phyloP scores from a whole-genome alignment of 495 filamentous ascomycete species.

The Hypomontagnella submonticulosa region DNA sequence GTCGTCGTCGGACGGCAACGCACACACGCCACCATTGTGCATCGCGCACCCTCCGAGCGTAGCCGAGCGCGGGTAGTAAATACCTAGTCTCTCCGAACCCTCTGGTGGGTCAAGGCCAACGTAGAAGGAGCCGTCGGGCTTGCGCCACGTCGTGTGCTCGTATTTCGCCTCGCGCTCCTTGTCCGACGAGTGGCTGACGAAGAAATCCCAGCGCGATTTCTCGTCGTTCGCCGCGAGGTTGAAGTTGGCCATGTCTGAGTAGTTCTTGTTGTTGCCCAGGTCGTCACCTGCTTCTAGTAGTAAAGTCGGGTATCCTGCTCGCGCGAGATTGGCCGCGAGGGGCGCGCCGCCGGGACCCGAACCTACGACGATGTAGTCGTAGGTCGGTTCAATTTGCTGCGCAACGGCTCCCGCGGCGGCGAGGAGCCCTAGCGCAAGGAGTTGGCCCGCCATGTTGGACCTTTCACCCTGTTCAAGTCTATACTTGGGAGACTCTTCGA shows the following conservation, averaged over 20 bases:
- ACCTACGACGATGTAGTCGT: conserved; percentile 76
- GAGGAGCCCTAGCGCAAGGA: conserved; percentile 42
- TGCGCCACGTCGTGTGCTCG: conserved; percentile 57
- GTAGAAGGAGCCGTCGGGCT: conserved; percentile 58
- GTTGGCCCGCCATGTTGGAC: conserved; percentile 32
- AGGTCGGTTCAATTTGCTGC: conserved; percentile 46
- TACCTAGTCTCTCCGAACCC: conserved; percentile 56
- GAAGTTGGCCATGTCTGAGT: conserved; percentile 54
- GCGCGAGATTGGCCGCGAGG: conserved; percentile 68
- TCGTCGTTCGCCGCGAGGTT: conserved; percentile 59
- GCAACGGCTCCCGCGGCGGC: conserved; percentile 44
- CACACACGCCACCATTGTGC: conserved; percentile 59
- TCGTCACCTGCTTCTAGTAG: conserved; percentile 74
- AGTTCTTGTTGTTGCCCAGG: conserved; percentile 61
- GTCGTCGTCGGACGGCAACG: conserved; percentile 57
- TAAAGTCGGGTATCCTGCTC: conserved; percentile 68
- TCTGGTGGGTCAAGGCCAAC: conserved; percentile 58
- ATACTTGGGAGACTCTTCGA: not conserved
- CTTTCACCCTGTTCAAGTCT: not conserved
- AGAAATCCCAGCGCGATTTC: conserved; percentile 63
- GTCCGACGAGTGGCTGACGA: conserved; percentile 62
- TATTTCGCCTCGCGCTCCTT: conserved; percentile 55
- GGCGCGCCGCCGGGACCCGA: conserved; percentile 73
- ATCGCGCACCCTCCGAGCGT: conserved; percentile 62
- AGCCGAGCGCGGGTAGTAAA: conserved; percentile 60